A percentile compares a stretch with the other conserved stretches of the same genome.
Conservation (phyloP, 306 rosid species). For the Clitoria ternatea region DNA sequence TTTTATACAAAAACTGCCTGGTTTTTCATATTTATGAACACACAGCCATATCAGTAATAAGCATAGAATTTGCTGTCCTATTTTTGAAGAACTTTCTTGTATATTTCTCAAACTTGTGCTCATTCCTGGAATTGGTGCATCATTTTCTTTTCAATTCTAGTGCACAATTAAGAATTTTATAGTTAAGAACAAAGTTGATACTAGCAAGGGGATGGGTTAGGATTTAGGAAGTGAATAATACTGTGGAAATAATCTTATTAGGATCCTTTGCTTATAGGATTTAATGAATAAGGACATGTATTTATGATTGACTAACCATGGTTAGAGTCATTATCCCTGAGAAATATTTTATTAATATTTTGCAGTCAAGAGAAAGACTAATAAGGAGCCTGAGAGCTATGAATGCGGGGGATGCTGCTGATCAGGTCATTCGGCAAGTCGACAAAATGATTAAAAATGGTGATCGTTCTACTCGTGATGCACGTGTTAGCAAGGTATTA, state of each 20-base stretch:
- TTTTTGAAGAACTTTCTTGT: not conserved
- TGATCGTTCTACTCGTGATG: constrained; percentile 77
- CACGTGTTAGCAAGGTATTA: constrained; percentile 65
- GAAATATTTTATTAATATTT: constrained; percentile 25
- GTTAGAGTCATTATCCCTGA: not conserved
- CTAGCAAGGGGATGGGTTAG: not conserved
- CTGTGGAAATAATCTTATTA: not conserved
- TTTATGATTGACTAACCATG: constrained; percentile 10
- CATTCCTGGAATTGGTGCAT: not conserved
- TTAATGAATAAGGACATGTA: not conserved
- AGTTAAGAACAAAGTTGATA: not conserved
- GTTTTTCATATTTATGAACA: not conserved
- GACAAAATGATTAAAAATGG: constrained; percentile 77
- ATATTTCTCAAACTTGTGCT: not conserved
- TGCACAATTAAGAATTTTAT: constrained; percentile 8
- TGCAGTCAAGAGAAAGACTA: constrained; percentile 87
- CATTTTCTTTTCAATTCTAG: not conserved
- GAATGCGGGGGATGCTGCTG: constrained; percentile 95
- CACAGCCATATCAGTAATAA: not conserved
- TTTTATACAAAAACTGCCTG: constrained; percentile 8
- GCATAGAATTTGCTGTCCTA: not conserved
- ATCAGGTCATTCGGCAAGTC: constrained; percentile 91
- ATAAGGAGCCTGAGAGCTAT: constrained; percentile 76
- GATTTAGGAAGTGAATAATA: constrained; percentile 12
- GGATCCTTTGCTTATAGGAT: not conserved